phyloP scores from a whole-genome alignment of 164 flowering plant species.

The Kingdonia uniflora region DNA sequence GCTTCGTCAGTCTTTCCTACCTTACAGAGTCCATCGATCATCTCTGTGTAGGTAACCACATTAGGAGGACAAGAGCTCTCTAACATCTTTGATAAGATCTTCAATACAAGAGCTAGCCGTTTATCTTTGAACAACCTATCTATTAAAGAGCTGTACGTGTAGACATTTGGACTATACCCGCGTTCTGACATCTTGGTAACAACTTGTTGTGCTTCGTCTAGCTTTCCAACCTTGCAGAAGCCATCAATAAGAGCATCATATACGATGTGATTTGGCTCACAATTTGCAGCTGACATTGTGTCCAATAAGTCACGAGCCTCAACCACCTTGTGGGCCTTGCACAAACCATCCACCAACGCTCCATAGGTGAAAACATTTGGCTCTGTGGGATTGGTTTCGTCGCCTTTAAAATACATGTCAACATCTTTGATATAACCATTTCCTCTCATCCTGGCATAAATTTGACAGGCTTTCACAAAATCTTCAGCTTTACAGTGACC shows the following conservation, averaged over 20 bases:
- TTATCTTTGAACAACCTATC: slow-evolving; percentile 78
- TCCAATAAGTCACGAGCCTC: slow-evolving; percentile 71
- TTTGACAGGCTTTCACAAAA: slow-evolving; percentile 58
- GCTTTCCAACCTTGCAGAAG: slow-evolving; percentile 78
- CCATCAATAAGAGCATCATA: slow-evolving; percentile 96
- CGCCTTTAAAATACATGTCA: slow-evolving; percentile 46
- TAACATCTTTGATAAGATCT: slow-evolving; percentile 78
- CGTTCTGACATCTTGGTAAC: slow-evolving; percentile 57
- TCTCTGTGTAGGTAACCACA: slow-evolving; percentile 79
- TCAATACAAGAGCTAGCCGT: slow-evolving; percentile 72
- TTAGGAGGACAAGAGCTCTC: slow-evolving; percentile 75
- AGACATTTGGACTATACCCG: slow-evolving; percentile 59
- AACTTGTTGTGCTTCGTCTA: slow-evolving; percentile 79
- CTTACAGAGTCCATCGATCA: slow-evolving; percentile 92
- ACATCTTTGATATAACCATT: slow-evolving; percentile 27
- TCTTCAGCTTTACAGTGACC: slow-evolving; percentile 82
- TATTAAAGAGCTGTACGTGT: slow-evolving; percentile 76
- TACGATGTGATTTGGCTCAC: slow-evolving; percentile 71
- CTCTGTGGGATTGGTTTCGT: slow-evolving; percentile 20
- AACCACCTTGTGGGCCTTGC: slow-evolving; percentile 64
- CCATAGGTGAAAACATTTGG: slow-evolving; percentile 88
- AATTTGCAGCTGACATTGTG: slow-evolving; percentile 49
- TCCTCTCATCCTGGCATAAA: slow-evolving; percentile 61
- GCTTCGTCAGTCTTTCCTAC: slow-evolving; percentile 84
- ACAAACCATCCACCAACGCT: slow-evolving; percentile 85